These are phyloP conservation scores for Calonectria fujianensis DNA, from an alignment of 2,329 filamentous ascomycete species.

Conservation along the genomic window DNA sequence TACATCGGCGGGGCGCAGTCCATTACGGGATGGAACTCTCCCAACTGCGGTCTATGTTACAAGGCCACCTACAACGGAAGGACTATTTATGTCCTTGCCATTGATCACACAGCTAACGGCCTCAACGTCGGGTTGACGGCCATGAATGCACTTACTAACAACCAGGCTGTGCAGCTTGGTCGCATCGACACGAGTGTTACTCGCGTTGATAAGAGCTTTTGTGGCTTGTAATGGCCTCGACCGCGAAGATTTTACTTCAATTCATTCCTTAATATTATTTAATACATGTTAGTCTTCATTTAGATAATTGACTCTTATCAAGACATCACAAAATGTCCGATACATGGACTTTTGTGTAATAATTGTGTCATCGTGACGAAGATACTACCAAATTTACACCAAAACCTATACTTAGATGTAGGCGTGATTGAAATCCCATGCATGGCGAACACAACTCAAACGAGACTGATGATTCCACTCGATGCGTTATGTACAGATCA, in stretches of 20 bases:
- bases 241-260: slow-evolving; percentile 41
- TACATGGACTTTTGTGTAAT: too few relatives aligned
- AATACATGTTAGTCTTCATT: slow-evolving; percentile 49
- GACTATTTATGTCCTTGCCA: slow-evolving; percentile 72
- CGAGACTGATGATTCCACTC: too few relatives aligned
- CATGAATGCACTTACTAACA: slow-evolving; percentile 73
- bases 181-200: slow-evolving; percentile 69
- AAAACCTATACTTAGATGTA: too few relatives aligned
- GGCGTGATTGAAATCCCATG: too few relatives aligned
- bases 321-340: slow-evolving; percentile 29
- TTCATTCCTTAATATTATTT: slow-evolving; percentile 46
- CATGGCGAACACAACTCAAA: too few relatives aligned
- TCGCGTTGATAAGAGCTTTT: slow-evolving; percentile 66
- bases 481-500: too few relatives aligned
- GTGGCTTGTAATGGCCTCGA: slow-evolving; percentile 61
- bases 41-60: slow-evolving; percentile 77
- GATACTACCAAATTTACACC: too few relatives aligned
- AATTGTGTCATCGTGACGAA: too few relatives aligned
- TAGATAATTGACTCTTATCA: slow-evolving; percentile 44
- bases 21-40: slow-evolving; percentile 74
- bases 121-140: slow-evolving; percentile 75
- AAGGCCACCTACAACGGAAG: slow-evolving; percentile 70
- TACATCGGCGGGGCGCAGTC: slow-evolving; percentile 73
- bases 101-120: slow-evolving; percentile 70
- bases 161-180: slow-evolving; percentile 70